These are phyloP conservation scores for Fusarium buharicum DNA, from an alignment of 2,329 filamentous ascomycete species.

Conservation along the genomic window DNA sequence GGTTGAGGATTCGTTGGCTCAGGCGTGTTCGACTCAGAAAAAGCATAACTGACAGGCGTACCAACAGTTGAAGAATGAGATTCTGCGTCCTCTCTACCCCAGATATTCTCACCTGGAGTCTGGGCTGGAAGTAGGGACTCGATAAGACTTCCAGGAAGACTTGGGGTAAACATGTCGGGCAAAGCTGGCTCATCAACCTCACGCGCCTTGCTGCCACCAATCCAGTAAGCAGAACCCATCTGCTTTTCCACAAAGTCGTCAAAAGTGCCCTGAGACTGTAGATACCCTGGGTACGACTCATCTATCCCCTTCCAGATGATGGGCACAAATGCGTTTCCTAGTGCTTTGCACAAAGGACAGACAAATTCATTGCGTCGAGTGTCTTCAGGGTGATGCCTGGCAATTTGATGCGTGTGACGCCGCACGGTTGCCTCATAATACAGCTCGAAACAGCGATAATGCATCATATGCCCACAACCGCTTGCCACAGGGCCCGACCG, in stretches of 20 bases:
- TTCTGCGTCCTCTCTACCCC: conserved; percentile 53
- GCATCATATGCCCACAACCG: conserved; percentile 98
- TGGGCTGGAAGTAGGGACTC: conserved; percentile 53
- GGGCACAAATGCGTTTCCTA: conserved; percentile 94
- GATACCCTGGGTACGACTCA: conserved; percentile 79
- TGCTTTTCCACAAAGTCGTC: conserved; percentile 73
- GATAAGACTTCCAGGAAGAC: conserved; percentile 52
- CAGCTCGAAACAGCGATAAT: conserved; percentile 92
- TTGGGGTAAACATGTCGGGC: conserved; percentile 50
- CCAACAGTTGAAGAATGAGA: conserved; percentile 48
- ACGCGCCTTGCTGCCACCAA: conserved; percentile 53
- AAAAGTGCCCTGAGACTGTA: conserved; percentile 71
- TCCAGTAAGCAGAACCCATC: conserved; percentile 59
- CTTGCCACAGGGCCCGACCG: conserved; percentile 83
- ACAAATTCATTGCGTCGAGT: conserved; percentile 87
- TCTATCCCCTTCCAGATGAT: conserved; percentile 95
- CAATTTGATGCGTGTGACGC: conserved; percentile 91
- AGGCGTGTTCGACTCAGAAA: conserved; percentile 49
- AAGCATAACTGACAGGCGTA: conserved; percentile 57
- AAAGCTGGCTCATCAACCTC: conserved; percentile 48
- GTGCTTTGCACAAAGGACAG: conserved; percentile 94
- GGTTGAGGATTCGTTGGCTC: conserved; percentile 37
- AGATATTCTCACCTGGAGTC: conserved; percentile 53
- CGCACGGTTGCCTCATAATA: conserved; percentile 87
- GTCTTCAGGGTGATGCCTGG: conserved; percentile 89